phyloP scores from a whole-genome alignment of 2,329 filamentous ascomycete species.

The Diaporthe sp. region DNA sequence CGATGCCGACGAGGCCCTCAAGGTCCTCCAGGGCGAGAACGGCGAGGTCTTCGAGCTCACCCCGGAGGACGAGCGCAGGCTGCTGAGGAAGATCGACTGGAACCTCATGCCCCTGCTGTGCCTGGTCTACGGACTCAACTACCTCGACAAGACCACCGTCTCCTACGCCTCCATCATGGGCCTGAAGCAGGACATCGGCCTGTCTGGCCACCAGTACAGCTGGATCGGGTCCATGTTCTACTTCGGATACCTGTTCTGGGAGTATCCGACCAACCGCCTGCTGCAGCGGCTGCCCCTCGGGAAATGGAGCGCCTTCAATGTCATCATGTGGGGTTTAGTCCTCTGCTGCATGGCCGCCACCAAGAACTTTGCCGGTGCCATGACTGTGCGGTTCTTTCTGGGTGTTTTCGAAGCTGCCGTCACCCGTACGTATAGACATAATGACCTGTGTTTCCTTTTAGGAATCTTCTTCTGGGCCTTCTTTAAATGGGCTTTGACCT shows the following conservation, averaged over 20 bases:
- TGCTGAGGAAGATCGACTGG: constrained; percentile 62
- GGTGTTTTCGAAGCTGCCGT: constrained; percentile 79
- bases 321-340: constrained; percentile 72
- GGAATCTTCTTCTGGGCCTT: not conserved
- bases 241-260: constrained; percentile 66
- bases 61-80: constrained; percentile 55
- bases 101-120: constrained; percentile 67
- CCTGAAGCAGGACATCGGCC: constrained; percentile 64
- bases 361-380: constrained; percentile 70
- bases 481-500: no score
- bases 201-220: constrained; percentile 72
- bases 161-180: constrained; percentile 69
- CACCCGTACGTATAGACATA: constrained; percentile 52
- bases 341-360: constrained; percentile 75
- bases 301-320: constrained; percentile 75
- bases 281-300: constrained; percentile 75
- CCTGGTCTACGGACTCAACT: constrained; percentile 71
- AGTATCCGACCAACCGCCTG: constrained; percentile 76
- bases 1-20: constrained; percentile 60
- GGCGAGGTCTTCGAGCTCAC: constrained; percentile 55
- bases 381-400: constrained; percentile 77
- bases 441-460: not conserved
- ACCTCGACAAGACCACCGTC: constrained; percentile 61
- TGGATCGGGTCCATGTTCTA: constrained; percentile 65
- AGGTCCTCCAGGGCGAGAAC: constrained; percentile 53